Conservation (phyloP, 441 rosid species). For the Geranium incanum region DNA sequence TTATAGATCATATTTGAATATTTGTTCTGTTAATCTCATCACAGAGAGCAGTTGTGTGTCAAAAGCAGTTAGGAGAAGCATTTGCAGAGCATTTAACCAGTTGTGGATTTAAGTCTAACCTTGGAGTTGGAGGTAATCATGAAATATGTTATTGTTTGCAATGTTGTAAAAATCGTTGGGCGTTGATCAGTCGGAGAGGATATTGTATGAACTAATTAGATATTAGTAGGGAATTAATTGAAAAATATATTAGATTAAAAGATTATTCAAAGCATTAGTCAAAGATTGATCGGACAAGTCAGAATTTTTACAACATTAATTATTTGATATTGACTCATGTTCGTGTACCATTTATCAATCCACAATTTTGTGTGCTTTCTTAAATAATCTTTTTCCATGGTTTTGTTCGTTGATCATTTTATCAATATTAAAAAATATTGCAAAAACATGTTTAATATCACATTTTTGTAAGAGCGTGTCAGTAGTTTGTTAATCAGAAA, state of each 20-base stretch:
- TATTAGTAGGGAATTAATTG: too few relatives aligned
- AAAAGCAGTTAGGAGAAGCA: slow-evolving; percentile 66
- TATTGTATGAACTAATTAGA: too few relatives aligned
- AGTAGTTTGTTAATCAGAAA: neutral
- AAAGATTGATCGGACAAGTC: too few relatives aligned
- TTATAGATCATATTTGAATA: neutral
- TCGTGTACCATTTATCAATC: neutral
- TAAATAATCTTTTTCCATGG: neutral
- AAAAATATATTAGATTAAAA: too few relatives aligned
- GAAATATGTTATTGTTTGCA: neutral
- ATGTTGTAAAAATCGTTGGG: too few relatives aligned
- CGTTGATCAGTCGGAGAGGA: too few relatives aligned
- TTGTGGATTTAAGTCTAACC: slow-evolving; percentile 74
- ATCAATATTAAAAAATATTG: neutral
- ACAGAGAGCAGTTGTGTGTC: slow-evolving; percentile 91
- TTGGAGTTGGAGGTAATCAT: slow-evolving; percentile 45
- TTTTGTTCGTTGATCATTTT: neutral
- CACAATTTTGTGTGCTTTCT: neutral
- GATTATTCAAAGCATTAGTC: too few relatives aligned
- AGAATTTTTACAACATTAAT: neutral
- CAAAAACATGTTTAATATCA: too few relatives aligned
- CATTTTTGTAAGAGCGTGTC: too few relatives aligned
- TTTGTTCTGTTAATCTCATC: slow-evolving; percentile 54
- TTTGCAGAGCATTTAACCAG: slow-evolving; percentile 79
- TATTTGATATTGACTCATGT: slow-evolving; percentile 9